Percentiles rank a stretch among this genome's conserved stretches.
Conservation (phyloP, 2,329 filamentous ascomycete species). For the Septoria petroselini region DNA sequence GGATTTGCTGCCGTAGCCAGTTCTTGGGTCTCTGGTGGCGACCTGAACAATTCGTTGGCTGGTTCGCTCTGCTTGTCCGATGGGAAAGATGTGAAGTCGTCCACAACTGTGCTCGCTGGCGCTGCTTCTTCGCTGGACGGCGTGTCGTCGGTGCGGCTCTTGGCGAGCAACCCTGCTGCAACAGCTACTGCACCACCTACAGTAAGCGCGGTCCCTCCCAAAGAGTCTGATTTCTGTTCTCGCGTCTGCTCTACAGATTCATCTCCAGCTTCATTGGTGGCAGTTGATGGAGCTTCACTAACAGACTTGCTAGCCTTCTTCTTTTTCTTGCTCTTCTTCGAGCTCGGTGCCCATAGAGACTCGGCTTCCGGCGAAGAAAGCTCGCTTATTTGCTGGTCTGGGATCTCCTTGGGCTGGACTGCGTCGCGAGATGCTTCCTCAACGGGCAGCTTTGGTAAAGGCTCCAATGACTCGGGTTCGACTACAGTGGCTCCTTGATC, state of each 20-base stretch:
- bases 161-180: conserved; percentile 1
- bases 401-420: neutral
- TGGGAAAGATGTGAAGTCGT: conserved; percentile 11
- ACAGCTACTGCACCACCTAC: neutral
- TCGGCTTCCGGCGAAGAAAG: conserved; percentile 5
- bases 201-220: neutral
- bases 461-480: too few species aligned
- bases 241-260: neutral
- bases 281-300: neutral
- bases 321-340: conserved; percentile 27
- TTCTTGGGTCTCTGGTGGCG: neutral
- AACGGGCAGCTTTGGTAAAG: too few species aligned
- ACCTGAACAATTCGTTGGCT: conserved; percentile 19
- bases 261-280: neutral
- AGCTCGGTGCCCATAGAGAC: conserved; percentile 8
- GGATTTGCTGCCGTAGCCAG: neutral
- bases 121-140: neutral
- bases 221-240: neutral
- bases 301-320: conserved; percentile 26
- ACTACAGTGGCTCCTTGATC: too few species aligned
- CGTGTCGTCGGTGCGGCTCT: neutral
- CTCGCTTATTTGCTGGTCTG: neutral
- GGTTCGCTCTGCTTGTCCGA: conserved; percentile 26
- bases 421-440: too few species aligned
- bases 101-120: neutral